Evolutionary conservation across 208 protist genomes (phyloP).

Genomic region (Wallacemonas sp.): DNA sequence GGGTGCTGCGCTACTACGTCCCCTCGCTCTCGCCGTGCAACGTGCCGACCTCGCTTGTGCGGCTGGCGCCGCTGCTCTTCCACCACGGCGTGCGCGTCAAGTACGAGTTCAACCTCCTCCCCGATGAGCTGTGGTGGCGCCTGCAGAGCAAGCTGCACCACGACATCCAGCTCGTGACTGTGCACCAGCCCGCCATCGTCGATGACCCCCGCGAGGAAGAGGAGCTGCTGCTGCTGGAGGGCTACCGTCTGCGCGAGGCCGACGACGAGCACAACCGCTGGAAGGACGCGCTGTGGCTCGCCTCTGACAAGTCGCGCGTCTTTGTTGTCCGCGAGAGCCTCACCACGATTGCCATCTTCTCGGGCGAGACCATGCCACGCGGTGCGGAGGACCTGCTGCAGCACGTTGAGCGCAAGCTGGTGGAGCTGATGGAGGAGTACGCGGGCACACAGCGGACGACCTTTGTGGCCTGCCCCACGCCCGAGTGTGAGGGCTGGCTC

Average conservation of each 20-base stretch:
- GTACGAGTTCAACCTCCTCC: constrained; percentile 87
- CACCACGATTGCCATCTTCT: constrained; percentile 59
- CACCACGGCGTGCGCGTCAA: constrained; percentile 70
- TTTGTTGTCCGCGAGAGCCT: constrained; percentile 74
- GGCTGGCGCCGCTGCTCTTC: constrained; percentile 73
- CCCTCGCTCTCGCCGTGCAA: constrained; percentile 72
- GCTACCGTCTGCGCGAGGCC: constrained; percentile 67
- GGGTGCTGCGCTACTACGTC: constrained; percentile 77
- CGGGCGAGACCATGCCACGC: constrained; percentile 46
- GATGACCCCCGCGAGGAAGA: constrained; percentile 31
- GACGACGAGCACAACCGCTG: constrained; percentile 88
- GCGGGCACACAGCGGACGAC: constrained; percentile 54
- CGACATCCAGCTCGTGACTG: constrained; percentile 50
- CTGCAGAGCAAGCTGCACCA: constrained; percentile 74
- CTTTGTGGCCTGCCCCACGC: constrained; percentile 62
- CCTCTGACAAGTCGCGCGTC: constrained; percentile 53
- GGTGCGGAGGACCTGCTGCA: constrained; percentile 63
- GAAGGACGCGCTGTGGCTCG: constrained; percentile 86
- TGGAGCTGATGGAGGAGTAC: constrained; percentile 71
- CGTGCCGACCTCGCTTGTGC: constrained; percentile 49
- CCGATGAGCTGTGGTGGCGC: constrained; percentile 87
- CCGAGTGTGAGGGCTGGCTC: constrained; percentile 67
- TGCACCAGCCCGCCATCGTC: constrained; percentile 55
- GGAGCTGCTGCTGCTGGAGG: constrained; percentile 56
- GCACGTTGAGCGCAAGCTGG: constrained; percentile 54